Evolutionary conservation across 768 basidiomycete species (phyloP), one percentile per base, ranked within the genome.

Genomic region (Porpolomopsis calyptriformis): DNA sequence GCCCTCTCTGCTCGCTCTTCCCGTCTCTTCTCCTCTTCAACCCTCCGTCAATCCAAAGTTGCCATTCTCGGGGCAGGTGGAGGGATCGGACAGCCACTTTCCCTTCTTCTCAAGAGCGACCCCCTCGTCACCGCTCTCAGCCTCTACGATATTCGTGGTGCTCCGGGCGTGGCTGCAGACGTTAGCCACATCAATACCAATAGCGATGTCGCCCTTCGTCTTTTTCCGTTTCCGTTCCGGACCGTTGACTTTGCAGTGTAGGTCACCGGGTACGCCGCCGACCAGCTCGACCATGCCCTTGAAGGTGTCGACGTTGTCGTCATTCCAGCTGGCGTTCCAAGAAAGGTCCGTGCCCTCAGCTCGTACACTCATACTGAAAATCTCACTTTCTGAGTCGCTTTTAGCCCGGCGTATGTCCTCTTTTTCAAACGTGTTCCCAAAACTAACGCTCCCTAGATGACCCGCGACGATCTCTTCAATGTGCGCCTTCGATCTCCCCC

Each of bases 291-390:
- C 64, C 74, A 79, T 57, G 92, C 96, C 16, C 78, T 99, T 49
- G 80, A 88, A 49, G 93, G 84, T 52, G 85, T 78, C 49, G 74
- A 97, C 66, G 86, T 98, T 52, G 82, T 98, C 54, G 86, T 98
- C 52, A 96, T 98, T 62, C 96, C 96, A 49, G 96, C 96, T 67
- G 96, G 96, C 78, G 94, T 99, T 51, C 96, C 96, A 53, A 77
- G 96, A 64, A 99, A 99, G 80, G 91, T 92, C 45, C 37, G 60
- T 57, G 66, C 22, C 7, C 56, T 20, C 25, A 38, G 54, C n/a
- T 31, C 37, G 16, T 42, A 20, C 29, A 19, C 26, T n/a, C n/a
- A n/a, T n/a, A n/a, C n/a, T n/a, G n/a, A n/a, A n/a, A n/a, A n/a
- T n/a, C n/a, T n/a, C n/a, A n/a, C n/a, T n/a, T n/a, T n/a, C n/a